A percentile compares a stretch with the other conserved stretches of the same genome.
phyloP scores from a whole-genome alignment of 208 protist genomes.

The Leishmania tropica region DNA sequence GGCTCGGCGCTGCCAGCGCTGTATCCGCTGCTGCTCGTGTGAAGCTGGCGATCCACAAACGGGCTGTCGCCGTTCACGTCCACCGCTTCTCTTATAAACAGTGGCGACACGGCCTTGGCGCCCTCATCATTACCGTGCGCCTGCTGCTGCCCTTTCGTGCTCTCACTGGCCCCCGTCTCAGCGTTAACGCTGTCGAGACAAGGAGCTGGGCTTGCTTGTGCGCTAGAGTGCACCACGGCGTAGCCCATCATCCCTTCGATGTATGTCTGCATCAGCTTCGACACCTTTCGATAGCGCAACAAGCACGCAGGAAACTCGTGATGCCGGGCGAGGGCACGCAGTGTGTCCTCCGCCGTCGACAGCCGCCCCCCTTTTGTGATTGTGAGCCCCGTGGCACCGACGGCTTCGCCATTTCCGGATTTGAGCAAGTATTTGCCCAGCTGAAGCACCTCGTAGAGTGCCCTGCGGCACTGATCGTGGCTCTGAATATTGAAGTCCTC shows the following conservation, averaged over 20 bases:
- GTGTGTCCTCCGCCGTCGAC: constrained; percentile 89
- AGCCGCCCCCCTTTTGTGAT: constrained; percentile 86
- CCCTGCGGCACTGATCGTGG: constrained; percentile 76
- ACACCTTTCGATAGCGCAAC: constrained; percentile 79
- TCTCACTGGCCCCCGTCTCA: neutral
- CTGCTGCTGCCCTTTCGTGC: neutral
- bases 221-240: constrained; percentile 41
- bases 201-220: neutral
- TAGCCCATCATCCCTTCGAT: constrained; percentile 85
- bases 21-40: constrained; percentile 1
- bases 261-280: constrained; percentile 91
- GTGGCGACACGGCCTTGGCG: neutral
- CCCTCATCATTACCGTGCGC: neutral
- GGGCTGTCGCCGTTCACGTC: constrained; percentile 16
- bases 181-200: neutral
- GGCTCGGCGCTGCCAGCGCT: constrained; percentile 3
- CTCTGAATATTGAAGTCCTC: constrained; percentile 88
- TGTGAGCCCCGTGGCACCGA: constrained; percentile 30
- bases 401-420: constrained; percentile 8
- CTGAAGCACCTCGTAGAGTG: constrained; percentile 85
- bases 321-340: constrained; percentile 64
- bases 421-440: constrained; percentile 62
- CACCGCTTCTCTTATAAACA: constrained; percentile 19
- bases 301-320: constrained; percentile 80
- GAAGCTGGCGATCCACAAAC: constrained; percentile 25